Conservation (phyloP, 495 filamentous ascomycete genomes). For the Xylaria sp. region DNA sequence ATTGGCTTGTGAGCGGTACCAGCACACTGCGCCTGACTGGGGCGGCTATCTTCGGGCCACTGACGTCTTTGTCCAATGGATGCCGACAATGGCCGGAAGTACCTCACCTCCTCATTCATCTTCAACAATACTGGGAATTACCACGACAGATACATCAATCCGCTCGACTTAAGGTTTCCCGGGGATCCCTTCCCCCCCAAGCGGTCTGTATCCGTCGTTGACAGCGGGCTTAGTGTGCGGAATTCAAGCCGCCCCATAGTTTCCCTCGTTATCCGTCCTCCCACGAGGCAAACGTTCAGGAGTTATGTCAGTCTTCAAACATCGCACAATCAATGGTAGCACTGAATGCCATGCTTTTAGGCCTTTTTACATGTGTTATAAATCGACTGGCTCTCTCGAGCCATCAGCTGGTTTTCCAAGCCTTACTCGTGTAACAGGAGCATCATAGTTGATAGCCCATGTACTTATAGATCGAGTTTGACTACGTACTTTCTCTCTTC, state of each 20-base stretch:
- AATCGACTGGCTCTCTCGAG: constrained; percentile 9
- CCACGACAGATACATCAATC: not conserved
- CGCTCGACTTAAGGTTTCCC: not conserved
- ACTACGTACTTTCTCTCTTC: not conserved
- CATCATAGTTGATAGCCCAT: not conserved
- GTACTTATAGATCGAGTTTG: not conserved
- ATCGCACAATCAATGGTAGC: constrained; percentile 8
- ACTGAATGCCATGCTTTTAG: not conserved
- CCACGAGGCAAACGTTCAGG: not conserved
- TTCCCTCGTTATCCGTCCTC: constrained; percentile 21
- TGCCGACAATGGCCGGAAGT: constrained; percentile 15
- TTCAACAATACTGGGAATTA: not conserved
- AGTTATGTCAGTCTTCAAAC: constrained; percentile 7
- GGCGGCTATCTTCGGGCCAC: constrained; percentile 29
- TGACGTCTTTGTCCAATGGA: constrained; percentile 17
- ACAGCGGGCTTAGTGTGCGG: constrained; percentile 25
- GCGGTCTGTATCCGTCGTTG: constrained; percentile 13
- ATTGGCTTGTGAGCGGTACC: not conserved
- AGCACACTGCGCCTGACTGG: not conserved
- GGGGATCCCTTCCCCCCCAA: not conserved
- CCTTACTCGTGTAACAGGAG: not conserved
- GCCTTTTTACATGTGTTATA: not conserved
- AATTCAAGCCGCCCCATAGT: constrained; percentile 26
- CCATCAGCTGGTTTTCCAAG: not conserved
- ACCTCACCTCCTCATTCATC: constrained; percentile 4